These are phyloP conservation scores for Dictyostelium firmibasis DNA, from an alignment of 78 protist genomes.

Conservation along the genomic window DNA sequence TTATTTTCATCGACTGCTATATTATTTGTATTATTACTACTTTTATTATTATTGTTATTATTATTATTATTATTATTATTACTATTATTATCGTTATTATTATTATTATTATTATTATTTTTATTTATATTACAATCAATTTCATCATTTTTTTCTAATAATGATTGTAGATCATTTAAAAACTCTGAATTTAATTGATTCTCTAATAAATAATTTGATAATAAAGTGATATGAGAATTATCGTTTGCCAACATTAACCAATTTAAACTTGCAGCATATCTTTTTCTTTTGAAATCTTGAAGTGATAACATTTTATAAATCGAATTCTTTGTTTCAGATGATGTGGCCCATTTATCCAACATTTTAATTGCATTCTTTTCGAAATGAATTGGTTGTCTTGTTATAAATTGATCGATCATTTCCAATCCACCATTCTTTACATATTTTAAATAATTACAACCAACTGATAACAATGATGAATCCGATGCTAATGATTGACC, in stretches of 20 bases:
- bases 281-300: constrained; percentile 31
- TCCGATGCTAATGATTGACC: constrained; percentile 16
- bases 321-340: neutral
- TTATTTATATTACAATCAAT: neutral
- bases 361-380: constrained; percentile 36
- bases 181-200: constrained; percentile 28
- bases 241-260: constrained; percentile 53
- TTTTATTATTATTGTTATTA: neutral
- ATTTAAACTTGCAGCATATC: constrained; percentile 56
- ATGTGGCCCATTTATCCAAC: neutral
- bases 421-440: constrained; percentile 1
- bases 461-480: constrained; percentile 22
- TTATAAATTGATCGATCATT: constrained; percentile 32
- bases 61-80: neutral
- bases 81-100: neutral
- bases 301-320: constrained; percentile 41
- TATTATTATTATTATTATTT: neutral
- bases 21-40: neutral
- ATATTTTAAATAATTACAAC: constrained; percentile 3
- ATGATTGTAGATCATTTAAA: constrained; percentile 44
- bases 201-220: constrained; percentile 13
- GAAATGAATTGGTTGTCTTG: constrained; percentile 24
- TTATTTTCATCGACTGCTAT: neutral
- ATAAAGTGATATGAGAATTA: neutral
- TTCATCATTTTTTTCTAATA: constrained; percentile 14